Evolutionary conservation across 2,329 filamentous ascomycete species (phyloP).

Genomic region (Fusarium papillatum): DNA sequence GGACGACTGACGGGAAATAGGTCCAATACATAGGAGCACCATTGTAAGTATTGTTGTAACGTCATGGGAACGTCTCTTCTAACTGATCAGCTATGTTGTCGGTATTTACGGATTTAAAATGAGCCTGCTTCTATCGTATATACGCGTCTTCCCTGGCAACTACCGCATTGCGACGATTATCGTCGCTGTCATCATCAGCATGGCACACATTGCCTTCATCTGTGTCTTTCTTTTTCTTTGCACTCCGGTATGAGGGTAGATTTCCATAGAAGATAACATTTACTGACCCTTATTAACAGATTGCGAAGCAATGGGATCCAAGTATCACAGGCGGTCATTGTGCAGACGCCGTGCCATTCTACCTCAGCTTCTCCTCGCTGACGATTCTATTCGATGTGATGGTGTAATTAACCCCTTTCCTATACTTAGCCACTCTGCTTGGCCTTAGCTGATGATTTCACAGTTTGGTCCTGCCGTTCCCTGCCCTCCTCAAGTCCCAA

Average conservation of each 20-base stretch:
- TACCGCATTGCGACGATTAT: slow-evolving; percentile 50
- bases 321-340: slow-evolving; percentile 51
- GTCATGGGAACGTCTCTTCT: not conserved
- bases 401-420: slow-evolving; percentile 45
- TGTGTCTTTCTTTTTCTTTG: slow-evolving; percentile 50
- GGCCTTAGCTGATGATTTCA: not conserved
- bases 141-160: slow-evolving; percentile 56
- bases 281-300: not conserved
- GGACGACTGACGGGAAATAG: not conserved
- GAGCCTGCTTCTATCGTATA: slow-evolving; percentile 56
- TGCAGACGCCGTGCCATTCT: slow-evolving; percentile 54
- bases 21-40: not conserved
- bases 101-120: slow-evolving; percentile 60
- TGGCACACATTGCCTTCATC: slow-evolving; percentile 54
- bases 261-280: not conserved
- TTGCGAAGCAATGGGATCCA: slow-evolving; percentile 56
- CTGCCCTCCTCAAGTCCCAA: not conserved
- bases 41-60: not conserved
- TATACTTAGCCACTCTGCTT: not conserved
- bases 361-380: slow-evolving; percentile 54
- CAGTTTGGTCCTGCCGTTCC: not conserved
- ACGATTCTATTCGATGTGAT: slow-evolving; percentile 55
- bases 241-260: slow-evolving; percentile 42
- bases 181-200: slow-evolving; percentile 48
- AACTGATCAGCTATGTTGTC: slow-evolving; percentile 48